Base-by-base conservation (phyloP, 441 rosid genomes). In the Raphanus hybrid region DNA sequence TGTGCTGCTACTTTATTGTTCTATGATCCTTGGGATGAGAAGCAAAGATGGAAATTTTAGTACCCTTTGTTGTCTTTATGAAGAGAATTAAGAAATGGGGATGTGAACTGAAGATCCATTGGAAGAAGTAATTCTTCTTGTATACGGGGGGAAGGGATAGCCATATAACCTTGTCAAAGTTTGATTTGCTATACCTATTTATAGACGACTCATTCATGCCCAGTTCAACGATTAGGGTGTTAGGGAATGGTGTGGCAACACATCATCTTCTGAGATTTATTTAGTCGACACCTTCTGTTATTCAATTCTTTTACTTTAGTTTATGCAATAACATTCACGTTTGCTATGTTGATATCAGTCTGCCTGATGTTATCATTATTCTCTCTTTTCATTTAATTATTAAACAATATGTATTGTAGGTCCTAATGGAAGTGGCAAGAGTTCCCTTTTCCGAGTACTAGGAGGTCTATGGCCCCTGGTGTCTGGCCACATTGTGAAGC, bases 381-480 rank as follows among this genome's bases (percentile, higher is more conserved):
- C 64, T 32, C 55, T 48, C 62, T 18, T 65, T 62, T 65, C 32
- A 34, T 45, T 23, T 35, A 66, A 45, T 14, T 69, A 29, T 37
- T 37, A 18, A 45, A 75, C 75, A 50, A 63, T 77, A 84, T 86
- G 63, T 82, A 14, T 74, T 76, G 82, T 80, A 97, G 99, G 99
- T 84, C 99, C 99, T 67, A 97, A 97, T 84, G 99, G 99, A 58
- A 97, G 99, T 79, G 99, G 99, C 71, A 97, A 97, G 86, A 97
- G 99, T 85, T 97, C 99, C 12, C 99, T 97, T 77, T 97, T 97
- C 82, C 93, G 99, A 68, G 99, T 97, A 82, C 84, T 97, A 73
- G 99, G 99, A 81, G 99, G 99, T 70, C 92, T 97, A 78, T 97
- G 99, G 99, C 99, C 99, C 11, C 82, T 97, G 75, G 92, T 92